Evolutionary conservation across 2,329 filamentous ascomycete species (phyloP), one percentile per base, ranked within the genome.

Genomic region (Microascus cirrosus): DNA sequence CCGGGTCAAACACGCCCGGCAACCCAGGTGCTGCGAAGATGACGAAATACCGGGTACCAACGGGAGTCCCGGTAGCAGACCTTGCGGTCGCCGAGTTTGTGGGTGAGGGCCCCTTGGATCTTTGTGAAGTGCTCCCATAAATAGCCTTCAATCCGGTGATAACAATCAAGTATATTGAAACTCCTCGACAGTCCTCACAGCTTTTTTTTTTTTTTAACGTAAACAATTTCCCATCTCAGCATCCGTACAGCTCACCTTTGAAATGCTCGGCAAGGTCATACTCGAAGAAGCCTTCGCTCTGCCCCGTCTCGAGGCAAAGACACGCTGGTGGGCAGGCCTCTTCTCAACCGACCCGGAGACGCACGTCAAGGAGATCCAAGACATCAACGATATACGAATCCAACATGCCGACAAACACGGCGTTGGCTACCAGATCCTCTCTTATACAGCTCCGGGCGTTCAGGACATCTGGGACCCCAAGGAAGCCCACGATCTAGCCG

Each of bases 221-320:
- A 4, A 32, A 32, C 28, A 32, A 32, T n/a, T n/a, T n/a, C 28
- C 28, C 28, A 8, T 32, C 28, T 32, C 8, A 32, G 28, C 28
- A 32, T 32, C 28, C 28, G 28, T 39, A 39, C 15, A 39, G 3
- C 32, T 34, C 18, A 36, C 56, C 48, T 13, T 52, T 59, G 66
- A 4, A 25, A 84, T 84, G 80, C 69, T 77, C 13, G 82, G 83
- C 60, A 85, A 86, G 61, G 75, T 85, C 59, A 78, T 79, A 13
- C 72, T 85, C 24, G 82, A 85, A 66, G 82, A 85, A 69, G 81
- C 81, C 15, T 85, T 84, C 61, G 78, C 77, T 60, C 73, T 84
- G 7, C 81, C 83, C 52, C 76, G 81, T 36, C 75, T 84, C 61
- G 73, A 77, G 53, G 79, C 84, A 61, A 79, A 78, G 67, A 82